A percentile compares a stretch with the other conserved stretches of the same genome.
phyloP scores from a whole-genome alignment of 2,329 filamentous ascomycete species.

The Colletotrichum spaethianum region DNA sequence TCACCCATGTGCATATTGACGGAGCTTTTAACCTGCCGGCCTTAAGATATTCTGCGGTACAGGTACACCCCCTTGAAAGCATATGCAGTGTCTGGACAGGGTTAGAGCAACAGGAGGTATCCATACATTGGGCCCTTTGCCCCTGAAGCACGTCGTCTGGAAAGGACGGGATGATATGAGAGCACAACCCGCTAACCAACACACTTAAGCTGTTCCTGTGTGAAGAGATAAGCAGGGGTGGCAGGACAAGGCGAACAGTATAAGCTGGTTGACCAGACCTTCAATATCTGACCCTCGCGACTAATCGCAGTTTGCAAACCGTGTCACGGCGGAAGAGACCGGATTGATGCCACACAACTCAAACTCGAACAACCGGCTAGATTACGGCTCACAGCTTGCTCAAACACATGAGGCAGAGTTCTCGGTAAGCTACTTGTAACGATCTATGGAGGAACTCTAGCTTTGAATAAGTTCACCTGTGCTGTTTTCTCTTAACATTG shows the following conservation, averaged over 20 bases:
- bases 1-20: not conserved
- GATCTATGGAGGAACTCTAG: constrained; percentile 23
- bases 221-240: too few species aligned
- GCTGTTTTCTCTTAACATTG: constrained; percentile 31
- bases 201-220: not conserved
- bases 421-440: not conserved
- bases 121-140: not conserved
- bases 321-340: not conserved
- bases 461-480: constrained; percentile 33
- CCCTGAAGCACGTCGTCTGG: not conserved
- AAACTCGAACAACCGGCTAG: too few species aligned
- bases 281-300: not conserved
- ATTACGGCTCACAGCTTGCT: not conserved
- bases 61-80: not conserved
- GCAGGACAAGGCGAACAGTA: not conserved
- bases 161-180: not conserved
- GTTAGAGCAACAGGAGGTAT: not conserved
- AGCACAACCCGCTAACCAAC: not conserved
- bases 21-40: not conserved
- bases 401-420: constrained; percentile 6
- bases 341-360: not conserved
- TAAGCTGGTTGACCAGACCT: too few species aligned
- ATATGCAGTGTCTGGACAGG: not conserved
- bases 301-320: not conserved
- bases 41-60: too few species aligned